phyloP scores from a whole-genome alignment of 345 rosid genomes.

The Boechera retrofracta region DNA sequence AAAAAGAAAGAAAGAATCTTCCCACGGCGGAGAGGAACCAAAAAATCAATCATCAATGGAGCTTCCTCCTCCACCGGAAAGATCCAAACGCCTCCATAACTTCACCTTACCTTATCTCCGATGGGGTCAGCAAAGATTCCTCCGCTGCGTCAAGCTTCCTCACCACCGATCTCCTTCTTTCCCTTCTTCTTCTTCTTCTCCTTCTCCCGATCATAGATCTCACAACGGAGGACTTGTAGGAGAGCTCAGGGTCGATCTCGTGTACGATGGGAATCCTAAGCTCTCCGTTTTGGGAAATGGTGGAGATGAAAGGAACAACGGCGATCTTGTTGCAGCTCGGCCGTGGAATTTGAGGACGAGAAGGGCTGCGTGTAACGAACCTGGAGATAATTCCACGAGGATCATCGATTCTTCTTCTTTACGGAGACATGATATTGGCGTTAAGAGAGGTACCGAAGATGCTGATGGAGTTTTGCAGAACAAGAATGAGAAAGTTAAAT shows the following conservation, averaged over 20 bases:
- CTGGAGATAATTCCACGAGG: slow-evolving; percentile 41
- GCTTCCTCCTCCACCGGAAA: slow-evolving; percentile 45
- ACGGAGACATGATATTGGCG: slow-evolving; percentile 36
- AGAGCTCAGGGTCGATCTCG: slow-evolving; percentile 38
- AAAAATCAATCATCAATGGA: slow-evolving; percentile 30
- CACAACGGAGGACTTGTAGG: slow-evolving; percentile 20
- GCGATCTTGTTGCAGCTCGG: slow-evolving; percentile 33
- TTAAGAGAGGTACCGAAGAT: slow-evolving; percentile 38
- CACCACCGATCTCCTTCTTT: slow-evolving; percentile 30
- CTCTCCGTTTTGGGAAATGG: slow-evolving; percentile 44
- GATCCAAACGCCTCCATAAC: slow-evolving; percentile 66
- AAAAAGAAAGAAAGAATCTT: slow-evolving; percentile 13
- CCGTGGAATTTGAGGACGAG: slow-evolving; percentile 85
- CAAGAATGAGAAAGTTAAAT: slow-evolving; percentile 51
- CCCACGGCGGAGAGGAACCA: slow-evolving; percentile 22
- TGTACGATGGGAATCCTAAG: slow-evolving; percentile 40
- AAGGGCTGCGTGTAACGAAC: slow-evolving; percentile 63
- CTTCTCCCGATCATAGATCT: slow-evolving; percentile 45
- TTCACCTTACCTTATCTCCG: slow-evolving; percentile 61
- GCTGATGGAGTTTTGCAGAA: slow-evolving; percentile 19
- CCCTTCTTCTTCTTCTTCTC: slow-evolving; percentile 36
- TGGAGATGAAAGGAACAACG: slow-evolving; percentile 37
- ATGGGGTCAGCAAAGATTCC: slow-evolving; percentile 62
- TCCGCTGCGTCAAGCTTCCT: slow-evolving; percentile 55
- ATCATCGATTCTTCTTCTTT: slow-evolving; percentile 41